phyloP scores from a whole-genome alignment of 2,329 filamentous ascomycete species.

The Phyllosticta citrichinensis region DNA sequence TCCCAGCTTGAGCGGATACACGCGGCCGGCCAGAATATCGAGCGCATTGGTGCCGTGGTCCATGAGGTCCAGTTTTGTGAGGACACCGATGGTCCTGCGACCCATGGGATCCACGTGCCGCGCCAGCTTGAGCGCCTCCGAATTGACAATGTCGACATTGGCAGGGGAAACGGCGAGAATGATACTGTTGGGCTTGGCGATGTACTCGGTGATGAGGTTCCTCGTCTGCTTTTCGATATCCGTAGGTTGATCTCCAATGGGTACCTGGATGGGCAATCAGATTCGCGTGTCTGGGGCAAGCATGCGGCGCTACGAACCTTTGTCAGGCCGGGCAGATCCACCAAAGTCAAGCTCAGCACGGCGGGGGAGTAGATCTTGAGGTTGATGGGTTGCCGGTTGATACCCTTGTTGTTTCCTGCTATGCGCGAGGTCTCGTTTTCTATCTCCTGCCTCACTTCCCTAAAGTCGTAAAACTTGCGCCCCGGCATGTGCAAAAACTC shows the following conservation, averaged over 20 bases:
- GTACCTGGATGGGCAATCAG: conserved; percentile 50
- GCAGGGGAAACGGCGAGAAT: conserved; percentile 92
- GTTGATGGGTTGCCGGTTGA: conserved; percentile 95
- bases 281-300: conserved; percentile 7
- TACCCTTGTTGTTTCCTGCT: conserved; percentile 94
- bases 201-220: conserved; percentile 94
- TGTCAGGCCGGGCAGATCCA: conserved; percentile 90
- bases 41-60: conserved; percentile 96
- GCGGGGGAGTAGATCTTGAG: conserved; percentile 97
- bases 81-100: conserved; percentile 86
- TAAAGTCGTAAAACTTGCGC: conserved; percentile 81
- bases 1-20: conserved; percentile 92
- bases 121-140: conserved; percentile 90
- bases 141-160: conserved; percentile 97
- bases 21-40: conserved; percentile 92
- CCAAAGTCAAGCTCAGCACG: conserved; percentile 89
- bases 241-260: conserved; percentile 91
- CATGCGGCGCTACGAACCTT: conserved; percentile 49
- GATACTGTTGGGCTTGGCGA: conserved; percentile 97
- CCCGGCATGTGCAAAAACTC: conserved; percentile 95
- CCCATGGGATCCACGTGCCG: conserved; percentile 94
- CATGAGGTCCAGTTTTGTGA: conserved; percentile 97
- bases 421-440: conserved; percentile 94
- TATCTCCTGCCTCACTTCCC: conserved; percentile 89
- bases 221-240: conserved; percentile 99